phyloP scores from a whole-genome alignment of 345 rosid species.

The Durio zibethinus region DNA sequence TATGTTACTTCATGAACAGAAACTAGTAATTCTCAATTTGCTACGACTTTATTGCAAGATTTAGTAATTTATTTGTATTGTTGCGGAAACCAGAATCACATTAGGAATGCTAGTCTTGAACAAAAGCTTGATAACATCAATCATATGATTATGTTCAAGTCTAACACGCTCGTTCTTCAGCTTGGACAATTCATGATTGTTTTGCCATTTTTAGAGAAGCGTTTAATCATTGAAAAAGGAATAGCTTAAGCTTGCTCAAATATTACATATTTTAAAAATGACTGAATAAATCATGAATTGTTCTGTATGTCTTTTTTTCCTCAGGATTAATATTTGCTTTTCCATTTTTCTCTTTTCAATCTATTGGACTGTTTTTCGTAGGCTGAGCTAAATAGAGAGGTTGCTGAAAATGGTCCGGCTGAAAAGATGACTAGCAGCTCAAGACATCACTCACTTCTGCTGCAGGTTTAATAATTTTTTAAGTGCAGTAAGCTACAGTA shows the following conservation, averaged over 20 bases:
- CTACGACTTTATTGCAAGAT: background rate
- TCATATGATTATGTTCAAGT: background rate
- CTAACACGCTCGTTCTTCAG: background rate
- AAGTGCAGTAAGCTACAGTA: background rate
- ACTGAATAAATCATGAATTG: background rate
- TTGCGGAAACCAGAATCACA: background rate
- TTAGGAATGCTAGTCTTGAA: background rate
- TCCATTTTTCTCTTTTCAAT: background rate
- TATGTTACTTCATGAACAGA: background rate
- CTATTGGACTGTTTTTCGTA: slow-evolving; percentile 29
- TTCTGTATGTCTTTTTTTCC: background rate
- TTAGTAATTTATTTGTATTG: background rate
- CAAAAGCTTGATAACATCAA: background rate
- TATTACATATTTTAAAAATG: background rate
- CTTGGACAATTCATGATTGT: background rate
- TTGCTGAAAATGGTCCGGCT: slow-evolving; percentile 36
- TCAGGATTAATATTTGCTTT: slow-evolving; percentile 5
- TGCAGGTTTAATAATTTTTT: slow-evolving; percentile 47
- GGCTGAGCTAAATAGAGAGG: slow-evolving; percentile 70
- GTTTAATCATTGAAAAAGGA: background rate
- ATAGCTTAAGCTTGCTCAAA: background rate
- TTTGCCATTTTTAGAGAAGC: background rate
- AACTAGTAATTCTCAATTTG: background rate
- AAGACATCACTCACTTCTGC: slow-evolving; percentile 70
- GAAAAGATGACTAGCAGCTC: slow-evolving; percentile 22